phyloP scores from a whole-genome alignment of 2,329 filamentous ascomycete species.

The Monosporascus sp. region DNA sequence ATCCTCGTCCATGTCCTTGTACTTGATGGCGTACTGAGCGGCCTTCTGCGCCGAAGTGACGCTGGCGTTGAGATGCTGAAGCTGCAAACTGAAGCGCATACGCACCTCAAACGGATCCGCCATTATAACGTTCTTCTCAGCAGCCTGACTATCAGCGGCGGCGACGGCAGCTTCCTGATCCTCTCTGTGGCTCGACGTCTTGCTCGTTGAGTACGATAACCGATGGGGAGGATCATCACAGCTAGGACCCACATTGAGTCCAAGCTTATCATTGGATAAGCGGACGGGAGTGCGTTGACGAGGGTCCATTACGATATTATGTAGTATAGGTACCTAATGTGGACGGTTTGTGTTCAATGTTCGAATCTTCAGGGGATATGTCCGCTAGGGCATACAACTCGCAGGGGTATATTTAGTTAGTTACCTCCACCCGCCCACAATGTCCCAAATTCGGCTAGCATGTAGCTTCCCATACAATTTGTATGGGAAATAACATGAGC shows the following conservation, averaged over 20 bases:
- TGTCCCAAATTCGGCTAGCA: too few species aligned
- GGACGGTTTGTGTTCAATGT: too few species aligned
- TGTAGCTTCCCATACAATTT: too few species aligned
- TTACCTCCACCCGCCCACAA: too few species aligned
- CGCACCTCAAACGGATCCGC: constrained; percentile 94
- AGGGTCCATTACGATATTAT: too few species aligned
- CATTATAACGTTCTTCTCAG: constrained; percentile 34
- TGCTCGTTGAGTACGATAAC: not conserved
- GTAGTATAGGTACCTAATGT: too few species aligned
- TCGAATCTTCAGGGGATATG: too few species aligned
- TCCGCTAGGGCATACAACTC: too few species aligned
- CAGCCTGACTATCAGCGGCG: not conserved
- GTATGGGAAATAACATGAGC: too few species aligned
- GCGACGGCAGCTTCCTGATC: not conserved
- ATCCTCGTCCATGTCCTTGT: constrained; percentile 93
- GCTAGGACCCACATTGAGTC: not conserved
- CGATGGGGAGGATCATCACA: not conserved
- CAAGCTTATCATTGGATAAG: not conserved
- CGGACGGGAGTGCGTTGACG: too few species aligned
- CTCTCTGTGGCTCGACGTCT: not conserved
- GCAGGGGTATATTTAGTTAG: too few species aligned
- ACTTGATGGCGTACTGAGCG: constrained; percentile 89
- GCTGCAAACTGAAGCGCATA: constrained; percentile 88
- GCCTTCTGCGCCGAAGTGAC: constrained; percentile 87
- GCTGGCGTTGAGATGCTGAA: constrained; percentile 87